phyloP scores from a whole-genome alignment of 73 alveolate species.

The Paramecium pentaurelia region DNA sequence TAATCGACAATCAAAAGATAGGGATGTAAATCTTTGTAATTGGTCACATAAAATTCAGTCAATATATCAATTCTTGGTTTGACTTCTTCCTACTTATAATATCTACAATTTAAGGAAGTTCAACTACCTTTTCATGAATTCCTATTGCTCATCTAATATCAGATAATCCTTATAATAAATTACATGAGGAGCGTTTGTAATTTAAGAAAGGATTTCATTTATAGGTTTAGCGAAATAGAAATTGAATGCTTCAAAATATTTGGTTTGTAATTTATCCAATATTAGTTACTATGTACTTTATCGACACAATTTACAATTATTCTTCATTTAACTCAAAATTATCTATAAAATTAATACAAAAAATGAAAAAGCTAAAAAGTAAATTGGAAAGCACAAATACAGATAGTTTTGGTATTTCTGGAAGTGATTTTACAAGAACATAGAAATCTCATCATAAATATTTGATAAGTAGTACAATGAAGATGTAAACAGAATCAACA shows the following conservation, averaged over 20 bases:
- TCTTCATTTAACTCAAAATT: not conserved
- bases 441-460: not conserved
- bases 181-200: slow-evolving; percentile 10
- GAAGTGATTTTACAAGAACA: not conserved
- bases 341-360: not conserved
- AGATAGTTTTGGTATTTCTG: not conserved
- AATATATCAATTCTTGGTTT: slow-evolving; percentile 31
- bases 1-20: not conserved
- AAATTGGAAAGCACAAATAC: slow-evolving; percentile 6
- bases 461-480: not conserved
- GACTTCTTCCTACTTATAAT: slow-evolving; percentile 24
- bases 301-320: slow-evolving; percentile 10
- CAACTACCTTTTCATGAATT: slow-evolving; percentile 39
- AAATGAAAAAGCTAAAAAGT: not conserved
- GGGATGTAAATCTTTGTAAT: slow-evolving; percentile 20
- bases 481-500: not conserved
- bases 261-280: not conserved
- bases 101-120: not conserved
- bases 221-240: slow-evolving; percentile 45
- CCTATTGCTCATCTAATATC: slow-evolving; percentile 41
- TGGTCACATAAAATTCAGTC: slow-evolving; percentile 46
- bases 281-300: not conserved
- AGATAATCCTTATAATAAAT: slow-evolving; percentile 41
- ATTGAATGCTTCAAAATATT: slow-evolving; percentile 37
- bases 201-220: slow-evolving; percentile 19